Conservation (phyloP, 169 alveolate species). For the Eimeria mitis region DNA sequence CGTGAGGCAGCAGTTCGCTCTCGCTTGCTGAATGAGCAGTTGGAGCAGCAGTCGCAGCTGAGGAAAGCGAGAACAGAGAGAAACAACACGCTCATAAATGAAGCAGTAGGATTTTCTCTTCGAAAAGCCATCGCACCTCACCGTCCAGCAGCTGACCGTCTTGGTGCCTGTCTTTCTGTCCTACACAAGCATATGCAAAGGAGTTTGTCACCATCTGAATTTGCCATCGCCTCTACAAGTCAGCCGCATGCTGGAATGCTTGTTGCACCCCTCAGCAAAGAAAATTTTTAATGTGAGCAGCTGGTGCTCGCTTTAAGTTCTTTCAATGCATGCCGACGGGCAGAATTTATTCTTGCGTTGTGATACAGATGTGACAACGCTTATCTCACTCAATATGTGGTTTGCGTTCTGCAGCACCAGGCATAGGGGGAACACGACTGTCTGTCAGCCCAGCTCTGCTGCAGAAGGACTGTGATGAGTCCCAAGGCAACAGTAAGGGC, state of each 20-base stretch:
- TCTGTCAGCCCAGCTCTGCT: not conserved
- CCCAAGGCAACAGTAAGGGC: not conserved
- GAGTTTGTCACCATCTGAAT: constrained; percentile 26
- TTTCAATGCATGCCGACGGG: not conserved
- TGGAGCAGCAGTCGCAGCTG: constrained; percentile 37
- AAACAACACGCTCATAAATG: constrained; percentile 33
- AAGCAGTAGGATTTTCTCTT: constrained; percentile 38
- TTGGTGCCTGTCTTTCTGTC: constrained; percentile 21
- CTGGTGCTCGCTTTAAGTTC: not conserved
- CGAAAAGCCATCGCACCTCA: not conserved
- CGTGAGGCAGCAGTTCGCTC: constrained; percentile 72
- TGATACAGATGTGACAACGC: not conserved
- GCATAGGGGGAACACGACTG: constrained; percentile 15
- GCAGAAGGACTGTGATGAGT: not conserved
- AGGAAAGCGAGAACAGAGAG: not conserved
- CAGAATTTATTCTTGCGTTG: not conserved
- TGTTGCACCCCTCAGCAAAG: constrained; percentile 14
- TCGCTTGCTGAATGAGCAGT: constrained; percentile 30
- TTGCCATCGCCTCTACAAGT: constrained; percentile 68
- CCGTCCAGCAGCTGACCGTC: constrained; percentile 48
- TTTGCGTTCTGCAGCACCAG: constrained; percentile 49
- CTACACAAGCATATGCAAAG: constrained; percentile 57
- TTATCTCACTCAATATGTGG: not conserved
- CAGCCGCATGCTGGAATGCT: constrained; percentile 31
- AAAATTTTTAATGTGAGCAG: not conserved